These are phyloP conservation scores for Sporothrix luriei DNA, from an alignment of 2,329 filamentous ascomycete species.

Conservation along the genomic window DNA sequence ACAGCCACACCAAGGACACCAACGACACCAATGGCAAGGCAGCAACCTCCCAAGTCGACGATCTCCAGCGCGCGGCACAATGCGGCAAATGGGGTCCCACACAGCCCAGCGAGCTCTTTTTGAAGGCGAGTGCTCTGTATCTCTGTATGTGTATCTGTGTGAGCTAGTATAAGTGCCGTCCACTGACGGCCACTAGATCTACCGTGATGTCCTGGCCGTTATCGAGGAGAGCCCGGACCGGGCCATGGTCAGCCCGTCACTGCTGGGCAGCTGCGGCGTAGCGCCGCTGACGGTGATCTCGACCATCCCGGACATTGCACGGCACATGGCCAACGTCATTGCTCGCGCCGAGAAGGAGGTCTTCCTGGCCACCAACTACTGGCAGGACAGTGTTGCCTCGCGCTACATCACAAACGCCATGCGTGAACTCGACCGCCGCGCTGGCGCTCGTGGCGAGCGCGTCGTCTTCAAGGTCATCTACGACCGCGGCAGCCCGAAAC, in stretches of 20 bases:
- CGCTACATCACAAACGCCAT: slow-evolving; percentile 69
- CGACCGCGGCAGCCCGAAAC: slow-evolving; percentile 67
- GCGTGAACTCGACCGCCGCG: slow-evolving; percentile 67
- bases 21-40: slow-evolving; percentile 34
- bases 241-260: slow-evolving; percentile 56
- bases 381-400: slow-evolving; percentile 70
- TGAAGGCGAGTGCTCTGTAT: slow-evolving; percentile 50
- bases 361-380: slow-evolving; percentile 74
- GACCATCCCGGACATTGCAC: slow-evolving; percentile 67
- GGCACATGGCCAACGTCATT: slow-evolving; percentile 77
- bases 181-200: slow-evolving; percentile 52
- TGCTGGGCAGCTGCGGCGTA: slow-evolving; percentile 60
- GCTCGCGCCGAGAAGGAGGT: slow-evolving; percentile 72
- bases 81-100: slow-evolving; percentile 70
- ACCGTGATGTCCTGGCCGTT: slow-evolving; percentile 64
- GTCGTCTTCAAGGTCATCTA: slow-evolving; percentile 75
- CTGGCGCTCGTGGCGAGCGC: slow-evolving; percentile 57
- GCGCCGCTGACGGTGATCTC: slow-evolving; percentile 71
- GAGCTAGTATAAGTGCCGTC: not conserved
- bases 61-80: slow-evolving; percentile 56
- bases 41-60: slow-evolving; percentile 41
- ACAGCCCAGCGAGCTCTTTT: slow-evolving; percentile 67
- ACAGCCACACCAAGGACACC: slow-evolving; percentile 37
- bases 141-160: too few species aligned
- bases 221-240: slow-evolving; percentile 55